Evolutionary conservation across 306 rosid species (phyloP), one percentile per base, ranked within the genome.

Genomic region (Rosa persica): DNA sequence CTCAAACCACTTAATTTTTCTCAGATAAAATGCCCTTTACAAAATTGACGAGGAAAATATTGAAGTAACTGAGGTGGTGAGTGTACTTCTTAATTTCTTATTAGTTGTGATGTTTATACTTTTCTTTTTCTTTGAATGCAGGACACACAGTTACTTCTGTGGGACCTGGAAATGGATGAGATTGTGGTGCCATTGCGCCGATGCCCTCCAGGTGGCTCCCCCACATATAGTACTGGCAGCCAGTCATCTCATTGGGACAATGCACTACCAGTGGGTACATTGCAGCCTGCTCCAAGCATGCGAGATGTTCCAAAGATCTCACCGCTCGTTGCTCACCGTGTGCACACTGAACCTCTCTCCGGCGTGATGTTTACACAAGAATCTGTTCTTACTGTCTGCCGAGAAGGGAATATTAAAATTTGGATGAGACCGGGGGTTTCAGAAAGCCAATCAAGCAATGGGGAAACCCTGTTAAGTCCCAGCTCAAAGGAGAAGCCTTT

Each of bases 221-320:
- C 99, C 1, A 89, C 98, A 1, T 93, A 80, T 80, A 93, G 96
- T 82, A 43, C 98, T 15, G 99, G 98, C 84, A 93, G 94, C 81
- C 99, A 93, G 86, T 96, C 99, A 47, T 83, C 99, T 9, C 96
- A 91, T 51, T 96, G 99, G 98, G 99, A 96, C 73, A 93, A 54
- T 82, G 91, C 73, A 43, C 79, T 82, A 55, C 97, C 98, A n/a
- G 67, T 89, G 74, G 97, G 96, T 67, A 90, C 90, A 48, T 87
- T 96, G 80, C 99, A 90, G 76, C 93, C 97, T 77, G 97, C 99
- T 70, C 99, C 99, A 4, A 87, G 97, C 81, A 90, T 91, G 90
- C 83, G 89, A 51, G 94, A 96, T 72, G 92, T 96, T 68, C 98
- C 97, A 13, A 96, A 93, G 82, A 85, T 96, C 72, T 85, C 99